Evolutionary conservation across 2,329 filamentous ascomycete species (phyloP), one percentile per base, ranked within the genome.

Genomic region (Beauveria caledonica): DNA sequence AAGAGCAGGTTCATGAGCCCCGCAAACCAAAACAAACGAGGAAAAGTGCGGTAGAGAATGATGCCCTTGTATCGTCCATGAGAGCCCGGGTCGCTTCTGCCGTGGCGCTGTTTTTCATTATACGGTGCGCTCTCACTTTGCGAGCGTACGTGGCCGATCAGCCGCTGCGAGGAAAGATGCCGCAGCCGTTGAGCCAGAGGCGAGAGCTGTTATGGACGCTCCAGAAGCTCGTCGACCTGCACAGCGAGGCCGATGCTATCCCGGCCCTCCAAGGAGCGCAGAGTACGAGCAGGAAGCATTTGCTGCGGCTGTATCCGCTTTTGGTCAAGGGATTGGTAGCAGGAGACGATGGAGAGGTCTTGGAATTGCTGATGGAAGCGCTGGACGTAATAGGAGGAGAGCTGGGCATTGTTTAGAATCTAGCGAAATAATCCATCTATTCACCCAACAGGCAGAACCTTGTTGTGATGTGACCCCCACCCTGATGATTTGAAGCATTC

Each of bases 111-210:
- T 93, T 90, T 67, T 80, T 97, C 3, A 87, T 97, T 49, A 77
- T 96, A 2, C 86, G 94, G 3, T 86, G 89, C 13, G 91, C 89
- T 0, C 78, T 96, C 17, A 86, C 90, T 0, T 75, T 97, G n/a
- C 86, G 90, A 60, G 80, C 87, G 1, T 97, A 96, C 70, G 86
- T 95, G 50, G 89, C 92, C 4, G 94, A 99, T 71, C 93, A 97
- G 69, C 92, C 93, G 1, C 78, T 99, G 21, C 82, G 94, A 15
- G 92, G 94, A 0, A 83, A 86, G 54, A 94, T 95, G 86, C 94
- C 94, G 5, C 90, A 94, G 70, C 93, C 93, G 0, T 78, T 90
- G 5, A 87, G 85, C 9, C 90, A 96, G 68, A 83, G 90, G 48
- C 86, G 83, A 63, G 94, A 96, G 70, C 76, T 99, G 11, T 70